Conservation (phyloP, 108 stramenopile genomes). For the Cyclotella kingstonii region DNA sequence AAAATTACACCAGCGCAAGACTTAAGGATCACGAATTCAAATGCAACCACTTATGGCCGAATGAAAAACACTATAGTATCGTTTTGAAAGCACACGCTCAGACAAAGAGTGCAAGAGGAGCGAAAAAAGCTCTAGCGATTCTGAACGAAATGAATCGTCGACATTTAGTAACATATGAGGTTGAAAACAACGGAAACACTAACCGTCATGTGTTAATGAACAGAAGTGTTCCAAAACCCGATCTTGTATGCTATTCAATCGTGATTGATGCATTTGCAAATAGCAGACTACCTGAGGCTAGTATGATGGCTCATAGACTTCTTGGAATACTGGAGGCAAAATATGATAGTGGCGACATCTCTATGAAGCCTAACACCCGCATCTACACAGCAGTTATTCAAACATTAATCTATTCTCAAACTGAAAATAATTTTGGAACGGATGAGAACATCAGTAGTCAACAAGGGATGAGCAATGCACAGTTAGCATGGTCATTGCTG, state of each 20-base stretch:
- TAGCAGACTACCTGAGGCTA: constrained; percentile 37
- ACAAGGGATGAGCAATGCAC: constrained; percentile 24
- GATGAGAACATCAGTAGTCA: background rate
- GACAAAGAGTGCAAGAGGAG: constrained; percentile 40
- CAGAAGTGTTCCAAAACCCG: constrained; percentile 33
- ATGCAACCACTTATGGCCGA: constrained; percentile 28
- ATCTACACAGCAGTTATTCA: constrained; percentile 46
- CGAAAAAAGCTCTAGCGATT: constrained; percentile 42
- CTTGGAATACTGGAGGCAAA: constrained; percentile 34
- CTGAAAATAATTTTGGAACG: background rate
- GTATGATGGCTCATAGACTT: constrained; percentile 19
- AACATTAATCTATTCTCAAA: constrained; percentile 30
- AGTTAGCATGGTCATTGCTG: constrained; percentile 37
- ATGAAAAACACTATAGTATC: constrained; percentile 43
- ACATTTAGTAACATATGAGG: constrained; percentile 18
- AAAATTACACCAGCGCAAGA: background rate
- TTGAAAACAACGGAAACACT: constrained; percentile 8
- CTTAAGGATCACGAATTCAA: too few species aligned
- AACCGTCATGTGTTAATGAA: too few species aligned
- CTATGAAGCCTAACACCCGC: constrained; percentile 47
- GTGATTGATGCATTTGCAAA: constrained; percentile 41
- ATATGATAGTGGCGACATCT: constrained; percentile 29
- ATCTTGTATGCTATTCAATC: constrained; percentile 32
- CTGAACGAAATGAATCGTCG: constrained; percentile 45
- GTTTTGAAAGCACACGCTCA: constrained; percentile 51